Conservation (phyloP, 441 rosid genomes). For the Brassica balearica region DNA sequence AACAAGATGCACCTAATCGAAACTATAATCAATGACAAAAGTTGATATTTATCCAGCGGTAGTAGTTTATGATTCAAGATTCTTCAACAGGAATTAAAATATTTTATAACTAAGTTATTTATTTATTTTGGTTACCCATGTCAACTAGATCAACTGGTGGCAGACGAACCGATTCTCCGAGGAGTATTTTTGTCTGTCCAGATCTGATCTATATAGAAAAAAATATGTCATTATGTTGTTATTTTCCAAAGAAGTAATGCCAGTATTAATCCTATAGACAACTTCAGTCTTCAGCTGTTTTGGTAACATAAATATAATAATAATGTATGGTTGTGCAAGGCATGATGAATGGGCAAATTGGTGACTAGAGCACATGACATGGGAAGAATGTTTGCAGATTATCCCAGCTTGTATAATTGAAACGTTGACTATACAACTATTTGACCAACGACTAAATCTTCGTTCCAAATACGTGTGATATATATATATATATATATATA, state of each 20-base stretch:
- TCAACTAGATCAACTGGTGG: no score
- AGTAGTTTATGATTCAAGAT: neutral
- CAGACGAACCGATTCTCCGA: no score
- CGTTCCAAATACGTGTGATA: neutral
- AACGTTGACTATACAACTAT: neutral
- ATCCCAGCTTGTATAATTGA: neutral
- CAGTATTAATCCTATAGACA: neutral
- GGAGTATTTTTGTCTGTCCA: no score
- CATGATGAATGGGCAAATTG: conserved; percentile 3
- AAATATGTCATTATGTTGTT: neutral
- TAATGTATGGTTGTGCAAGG: neutral
- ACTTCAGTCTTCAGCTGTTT: neutral
- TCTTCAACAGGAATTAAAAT: neutral
- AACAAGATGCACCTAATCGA: neutral
- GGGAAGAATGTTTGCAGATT: neutral
- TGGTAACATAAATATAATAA: neutral
- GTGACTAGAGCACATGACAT: neutral
- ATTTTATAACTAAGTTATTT: neutral
- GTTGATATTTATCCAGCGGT: neutral
- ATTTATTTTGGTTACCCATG: no score
- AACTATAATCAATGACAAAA: neutral
- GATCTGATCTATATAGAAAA: no score
- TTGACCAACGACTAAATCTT: neutral
- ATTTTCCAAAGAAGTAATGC: neutral
- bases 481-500: no score